Evolutionary conservation across 2,329 filamentous ascomycete genomes (phyloP).

Genomic region (Talaromyces verruculosus): DNA sequence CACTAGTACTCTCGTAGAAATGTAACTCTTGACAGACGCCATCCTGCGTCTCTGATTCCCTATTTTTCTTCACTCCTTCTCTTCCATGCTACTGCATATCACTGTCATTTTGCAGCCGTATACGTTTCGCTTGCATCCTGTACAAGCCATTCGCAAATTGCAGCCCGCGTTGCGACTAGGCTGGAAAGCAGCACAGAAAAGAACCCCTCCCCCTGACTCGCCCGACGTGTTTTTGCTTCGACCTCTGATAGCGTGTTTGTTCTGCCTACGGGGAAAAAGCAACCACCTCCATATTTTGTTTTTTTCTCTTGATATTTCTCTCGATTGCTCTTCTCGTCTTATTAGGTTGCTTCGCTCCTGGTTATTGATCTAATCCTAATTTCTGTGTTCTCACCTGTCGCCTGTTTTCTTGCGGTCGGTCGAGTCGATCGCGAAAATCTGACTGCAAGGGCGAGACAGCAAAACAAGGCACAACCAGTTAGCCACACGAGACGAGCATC

Average conservation of each 20-base stretch:
- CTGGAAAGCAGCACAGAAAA: not conserved
- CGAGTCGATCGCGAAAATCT: not conserved
- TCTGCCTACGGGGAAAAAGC: not conserved
- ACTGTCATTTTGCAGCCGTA: not conserved
- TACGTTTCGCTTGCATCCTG: not conserved
- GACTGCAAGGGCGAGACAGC: constrained; percentile 13
- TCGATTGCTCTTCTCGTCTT: not conserved
- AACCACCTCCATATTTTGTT: not conserved
- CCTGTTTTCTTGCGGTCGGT: not conserved
- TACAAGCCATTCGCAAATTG: not conserved
- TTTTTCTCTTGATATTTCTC: not conserved
- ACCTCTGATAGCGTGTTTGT: constrained; percentile 2
- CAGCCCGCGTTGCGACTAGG: not conserved
- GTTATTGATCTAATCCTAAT: not conserved
- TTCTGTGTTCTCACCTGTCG: not conserved
- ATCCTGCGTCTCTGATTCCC: not conserved
- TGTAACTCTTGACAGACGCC: constrained; percentile 11
- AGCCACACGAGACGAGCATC: constrained; percentile 3
- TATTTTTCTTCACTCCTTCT: not conserved
- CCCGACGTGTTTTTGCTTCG: constrained; percentile 4
- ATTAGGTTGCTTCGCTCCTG: not conserved
- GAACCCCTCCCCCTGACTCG: constrained; percentile 8
- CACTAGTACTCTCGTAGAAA: not conserved
- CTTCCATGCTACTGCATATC: not conserved
- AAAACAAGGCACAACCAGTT: constrained; percentile 5